phyloP scores from a whole-genome alignment of 257 asterid species.

The Handroanthus guayacan region DNA sequence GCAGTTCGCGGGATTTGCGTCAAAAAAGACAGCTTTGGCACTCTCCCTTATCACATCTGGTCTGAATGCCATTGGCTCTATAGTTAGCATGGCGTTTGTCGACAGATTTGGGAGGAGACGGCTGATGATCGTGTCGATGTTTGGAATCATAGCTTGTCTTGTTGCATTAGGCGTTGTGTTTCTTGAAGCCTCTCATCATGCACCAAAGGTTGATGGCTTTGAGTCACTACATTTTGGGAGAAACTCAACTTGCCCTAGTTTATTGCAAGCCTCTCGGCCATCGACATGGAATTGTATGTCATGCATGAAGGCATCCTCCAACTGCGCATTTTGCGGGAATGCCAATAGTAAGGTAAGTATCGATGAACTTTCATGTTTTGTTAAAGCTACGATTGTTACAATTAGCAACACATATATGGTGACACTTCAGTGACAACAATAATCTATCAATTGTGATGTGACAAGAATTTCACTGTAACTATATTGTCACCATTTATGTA shows the following conservation, averaged over 20 bases:
- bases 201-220: conserved; percentile 49
- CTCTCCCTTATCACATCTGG: conserved; percentile 77
- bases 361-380: background rate
- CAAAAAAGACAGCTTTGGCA: conserved; percentile 72
- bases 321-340: conserved; percentile 63
- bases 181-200: conserved; percentile 53
- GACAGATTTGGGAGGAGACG: conserved; percentile 72
- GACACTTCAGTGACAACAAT: too few relatives aligned
- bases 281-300: conserved; percentile 63
- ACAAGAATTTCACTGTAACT: too few relatives aligned
- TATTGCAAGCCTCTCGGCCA: conserved; percentile 34
- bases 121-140: conserved; percentile 68
- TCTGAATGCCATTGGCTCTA: conserved; percentile 69
- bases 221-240: conserved; percentile 60
- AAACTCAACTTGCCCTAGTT: conserved; percentile 62
- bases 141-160: conserved; percentile 64
- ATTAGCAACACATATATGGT: too few relatives aligned
- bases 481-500: too few relatives aligned
- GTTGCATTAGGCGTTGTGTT: conserved; percentile 51
- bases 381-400: too few relatives aligned
- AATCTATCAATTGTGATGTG: too few relatives aligned
- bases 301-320: conserved; percentile 49
- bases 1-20: conserved; percentile 78
- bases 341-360: conserved; percentile 50
- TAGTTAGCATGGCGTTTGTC: conserved; percentile 66